Percentiles rank a stretch among this genome's conserved stretches.
Conservation (phyloP, 164 flowering plant genomes). For the Akebia trifoliata region DNA sequence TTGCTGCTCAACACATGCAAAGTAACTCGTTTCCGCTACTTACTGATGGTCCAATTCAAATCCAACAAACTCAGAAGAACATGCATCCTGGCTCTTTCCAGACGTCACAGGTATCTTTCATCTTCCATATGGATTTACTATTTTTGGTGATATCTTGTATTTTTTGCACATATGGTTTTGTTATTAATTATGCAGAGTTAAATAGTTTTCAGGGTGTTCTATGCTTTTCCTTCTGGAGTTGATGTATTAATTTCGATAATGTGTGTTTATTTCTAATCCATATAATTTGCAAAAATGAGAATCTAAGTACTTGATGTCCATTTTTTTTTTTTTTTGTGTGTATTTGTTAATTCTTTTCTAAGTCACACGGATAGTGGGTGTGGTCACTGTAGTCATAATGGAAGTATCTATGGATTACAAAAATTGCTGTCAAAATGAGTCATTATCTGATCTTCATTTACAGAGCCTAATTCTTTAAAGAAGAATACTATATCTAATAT, state of each 20-base stretch:
- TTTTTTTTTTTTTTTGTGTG: not conserved
- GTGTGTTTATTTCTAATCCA: not conserved
- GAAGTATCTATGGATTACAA: too few relatives aligned
- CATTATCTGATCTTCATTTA: too few relatives aligned
- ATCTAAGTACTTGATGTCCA: not conserved
- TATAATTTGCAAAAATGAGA: not conserved
- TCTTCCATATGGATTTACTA: not conserved
- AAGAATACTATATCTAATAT: too few relatives aligned
- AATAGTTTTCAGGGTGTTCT: not conserved
- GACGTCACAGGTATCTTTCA: conserved; percentile 11
- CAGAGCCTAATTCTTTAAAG: too few relatives aligned
- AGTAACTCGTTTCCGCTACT: conserved; percentile 1
- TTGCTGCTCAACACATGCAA: not conserved
- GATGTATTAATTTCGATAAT: not conserved
- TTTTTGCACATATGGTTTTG: not conserved
- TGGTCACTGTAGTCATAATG: too few relatives aligned
- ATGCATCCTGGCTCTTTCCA: not conserved
- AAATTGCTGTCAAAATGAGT: too few relatives aligned
- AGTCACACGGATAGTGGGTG: not conserved
- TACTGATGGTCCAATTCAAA: conserved; percentile 9
- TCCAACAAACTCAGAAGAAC: conserved; percentile 6
- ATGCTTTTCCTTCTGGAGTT: not conserved
- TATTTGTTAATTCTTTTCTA: not conserved
- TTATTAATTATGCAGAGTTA: not conserved
- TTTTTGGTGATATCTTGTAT: not conserved